Conservation (phyloP, 2,329 filamentous ascomycete species). For the Colletotrichum salicis region DNA sequence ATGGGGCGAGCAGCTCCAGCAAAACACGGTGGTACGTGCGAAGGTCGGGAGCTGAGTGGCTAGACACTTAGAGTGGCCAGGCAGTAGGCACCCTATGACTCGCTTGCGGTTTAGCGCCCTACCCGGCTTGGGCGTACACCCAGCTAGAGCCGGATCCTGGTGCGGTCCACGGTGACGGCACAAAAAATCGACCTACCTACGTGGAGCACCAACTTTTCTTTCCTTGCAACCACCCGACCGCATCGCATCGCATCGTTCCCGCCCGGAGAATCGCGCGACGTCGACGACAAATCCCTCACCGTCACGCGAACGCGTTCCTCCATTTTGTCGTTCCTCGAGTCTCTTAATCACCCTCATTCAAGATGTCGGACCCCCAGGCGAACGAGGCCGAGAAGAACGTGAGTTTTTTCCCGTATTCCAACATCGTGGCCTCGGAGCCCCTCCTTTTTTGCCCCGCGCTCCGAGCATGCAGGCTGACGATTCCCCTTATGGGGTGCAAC, state of each 20-base stretch:
- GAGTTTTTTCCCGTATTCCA: slow-evolving; percentile 45
- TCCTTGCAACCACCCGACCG: slow-evolving; percentile 26
- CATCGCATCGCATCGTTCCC: slow-evolving; percentile 34
- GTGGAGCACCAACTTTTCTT: slow-evolving; percentile 34
- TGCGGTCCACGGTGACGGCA: slow-evolving; percentile 24
- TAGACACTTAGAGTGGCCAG: slow-evolving; percentile 1
- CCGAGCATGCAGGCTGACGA: slow-evolving; percentile 35
- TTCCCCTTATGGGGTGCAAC: slow-evolving; percentile 20
- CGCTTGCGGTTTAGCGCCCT: slow-evolving; percentile 35
- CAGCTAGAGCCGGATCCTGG: slow-evolving; percentile 29
- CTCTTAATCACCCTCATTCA: slow-evolving; percentile 53
- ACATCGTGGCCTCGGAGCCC: slow-evolving; percentile 23
- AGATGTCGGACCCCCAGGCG: slow-evolving; percentile 86
- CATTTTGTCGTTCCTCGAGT: slow-evolving; percentile 29
- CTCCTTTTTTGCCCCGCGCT: slow-evolving; percentile 35
- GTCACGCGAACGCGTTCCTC: slow-evolving; percentile 32
- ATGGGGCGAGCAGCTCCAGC: not conserved
- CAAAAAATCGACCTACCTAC: slow-evolving; percentile 32
- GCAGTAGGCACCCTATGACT: slow-evolving; percentile 24
- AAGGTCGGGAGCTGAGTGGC: not conserved
- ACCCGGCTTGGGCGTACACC: slow-evolving; percentile 24
- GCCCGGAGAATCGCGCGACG: slow-evolving; percentile 32
- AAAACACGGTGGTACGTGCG: slow-evolving; percentile 15
- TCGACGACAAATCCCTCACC: slow-evolving; percentile 26
- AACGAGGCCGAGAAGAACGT: slow-evolving; percentile 98